Base-by-base conservation (phyloP, 306 rosid species). In the Myrica gale region DNA sequence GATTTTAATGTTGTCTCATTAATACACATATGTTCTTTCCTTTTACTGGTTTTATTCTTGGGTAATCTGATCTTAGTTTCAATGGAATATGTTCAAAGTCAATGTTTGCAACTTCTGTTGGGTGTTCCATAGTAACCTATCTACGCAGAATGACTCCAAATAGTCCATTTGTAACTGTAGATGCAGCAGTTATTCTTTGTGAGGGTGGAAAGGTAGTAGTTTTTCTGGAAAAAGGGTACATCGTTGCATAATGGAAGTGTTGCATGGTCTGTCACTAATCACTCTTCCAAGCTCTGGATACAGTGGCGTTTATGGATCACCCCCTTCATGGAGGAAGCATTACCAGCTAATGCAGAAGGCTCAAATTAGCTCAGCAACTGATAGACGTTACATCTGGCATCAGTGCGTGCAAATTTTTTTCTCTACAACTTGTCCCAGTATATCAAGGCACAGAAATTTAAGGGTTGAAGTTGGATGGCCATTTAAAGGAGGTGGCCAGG, bases 391-490 rank as follows among this genome's bases (percentile, higher is more conserved):
- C 74, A 66, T 81, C 67, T 81, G 88, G 91, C 84, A 82, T 73
- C 85, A 78, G 42, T 72, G 75, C 69, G 53, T 73, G 56, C 81
- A 55, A 20, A 79, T 80, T 23, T 73, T 82, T 37, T 85, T 81
- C 70, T 78, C 82, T 16, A 75, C 63, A 21, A 84, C 88, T 77
- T 65, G 82, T 44, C 83, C 85, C 82, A 68, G 43, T 73, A 74
- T 78, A 76, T 80, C 65, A 55, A 88, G 85, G 74, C 80, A 62
- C 39, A 76, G 86, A 58, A 80, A 47, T 74, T 72, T 79, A 50
- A 85, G 80, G 88, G 87, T 80, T 62, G 72, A 86, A 71, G 98
- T 95, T 52, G 96, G 90, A 23, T 92, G 98, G 98, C 85, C 85
- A 73, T 94, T 94, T 73, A 80, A 82, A 79, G 89, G 97, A 74